Conservation (phyloP, 1,284 basidiomycete genomes). For the Fomitopsis betulina region DNA sequence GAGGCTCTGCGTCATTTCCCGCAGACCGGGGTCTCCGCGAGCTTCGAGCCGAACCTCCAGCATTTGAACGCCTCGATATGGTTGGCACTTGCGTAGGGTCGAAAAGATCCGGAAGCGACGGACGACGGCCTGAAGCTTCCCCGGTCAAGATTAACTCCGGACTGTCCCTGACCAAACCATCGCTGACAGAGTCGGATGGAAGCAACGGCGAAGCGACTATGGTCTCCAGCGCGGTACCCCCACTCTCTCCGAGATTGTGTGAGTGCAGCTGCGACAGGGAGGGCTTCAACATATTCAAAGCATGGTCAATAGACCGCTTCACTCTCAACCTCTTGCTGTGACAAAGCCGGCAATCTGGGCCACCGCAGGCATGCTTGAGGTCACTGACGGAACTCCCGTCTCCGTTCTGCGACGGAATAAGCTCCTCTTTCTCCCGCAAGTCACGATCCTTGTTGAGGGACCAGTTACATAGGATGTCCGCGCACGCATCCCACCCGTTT, state of each 20-base stretch:
- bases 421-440: conserved; percentile 32
- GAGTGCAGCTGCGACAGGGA: conserved; percentile 29
- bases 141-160: conserved; percentile 12
- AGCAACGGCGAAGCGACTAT: conserved; percentile 30
- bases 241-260: neutral
- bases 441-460: conserved; percentile 55
- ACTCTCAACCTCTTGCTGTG: conserved; percentile 43
- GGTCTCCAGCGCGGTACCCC: conserved; percentile 12
- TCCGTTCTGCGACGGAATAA: conserved; percentile 2
- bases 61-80: conserved; percentile 34
- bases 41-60: conserved; percentile 18
- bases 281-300: conserved; percentile 48
- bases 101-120: conserved; percentile 34
- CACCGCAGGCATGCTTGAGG: conserved; percentile 14
- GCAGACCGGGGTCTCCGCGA: conserved; percentile 53
- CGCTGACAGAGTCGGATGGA: conserved; percentile 29
- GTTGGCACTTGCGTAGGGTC: conserved; percentile 30
- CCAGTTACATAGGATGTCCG: conserved; percentile 53
- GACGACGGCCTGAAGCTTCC: conserved; percentile 31
- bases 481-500: conserved; percentile 64
- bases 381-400: conserved; percentile 14
- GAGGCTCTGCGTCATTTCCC: conserved; percentile 45
- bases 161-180: conserved; percentile 21
- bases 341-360: conserved; percentile 30
- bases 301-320: conserved; percentile 62